Percentiles rank a stretch among this genome's conserved stretches.
phyloP scores from a whole-genome alignment of 768 basidiomycete genomes.

The Kockovaella imperatae region DNA sequence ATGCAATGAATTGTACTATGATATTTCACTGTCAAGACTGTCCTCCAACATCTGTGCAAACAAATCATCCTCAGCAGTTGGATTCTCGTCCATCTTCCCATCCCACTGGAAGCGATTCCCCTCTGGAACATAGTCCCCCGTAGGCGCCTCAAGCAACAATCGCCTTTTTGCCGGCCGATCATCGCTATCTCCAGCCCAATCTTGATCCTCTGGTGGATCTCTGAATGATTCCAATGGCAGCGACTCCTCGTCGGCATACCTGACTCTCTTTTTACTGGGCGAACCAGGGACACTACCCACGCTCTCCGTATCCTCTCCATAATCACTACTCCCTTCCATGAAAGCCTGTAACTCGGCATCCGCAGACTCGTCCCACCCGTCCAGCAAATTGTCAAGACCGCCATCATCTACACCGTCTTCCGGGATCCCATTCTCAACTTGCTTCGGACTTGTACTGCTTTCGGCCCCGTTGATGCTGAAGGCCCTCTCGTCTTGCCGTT shows the following conservation, averaged over 20 bases:
- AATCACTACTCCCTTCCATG: conserved; percentile 50
- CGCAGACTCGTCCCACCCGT: conserved; percentile 60
- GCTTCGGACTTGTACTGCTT: neutral
- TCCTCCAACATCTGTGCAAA: conserved; percentile 7
- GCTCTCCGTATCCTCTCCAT: conserved; percentile 4
- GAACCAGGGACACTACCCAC: conserved; percentile 17
- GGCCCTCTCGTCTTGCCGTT: conserved; percentile 64
- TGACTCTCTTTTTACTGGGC: conserved; percentile 30
- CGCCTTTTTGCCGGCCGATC: conserved; percentile 14
- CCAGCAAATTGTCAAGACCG: conserved; percentile 14
- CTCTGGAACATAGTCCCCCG: conserved; percentile 13
- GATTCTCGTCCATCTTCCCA: conserved; percentile 54
- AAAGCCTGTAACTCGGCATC: conserved; percentile 81
- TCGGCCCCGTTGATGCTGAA: conserved; percentile 46
- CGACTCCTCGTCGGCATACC: conserved; percentile 38
- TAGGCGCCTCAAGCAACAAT: conserved; percentile 18
- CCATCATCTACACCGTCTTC: conserved; percentile 18
- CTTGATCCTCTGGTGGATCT: conserved; percentile 21
- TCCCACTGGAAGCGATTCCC: conserved; percentile 46
- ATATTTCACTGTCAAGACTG: conserved; percentile 11
- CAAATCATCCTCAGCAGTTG: conserved; percentile 5
- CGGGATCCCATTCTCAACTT: neutral
- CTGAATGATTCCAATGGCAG: conserved; percentile 36
- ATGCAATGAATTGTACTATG: neutral
- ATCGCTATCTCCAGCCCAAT: neutral